Evolutionary conservation across 768 basidiomycete species (phyloP), one percentile per base, ranked within the genome.

Genomic region (Ramaria sp.): DNA sequence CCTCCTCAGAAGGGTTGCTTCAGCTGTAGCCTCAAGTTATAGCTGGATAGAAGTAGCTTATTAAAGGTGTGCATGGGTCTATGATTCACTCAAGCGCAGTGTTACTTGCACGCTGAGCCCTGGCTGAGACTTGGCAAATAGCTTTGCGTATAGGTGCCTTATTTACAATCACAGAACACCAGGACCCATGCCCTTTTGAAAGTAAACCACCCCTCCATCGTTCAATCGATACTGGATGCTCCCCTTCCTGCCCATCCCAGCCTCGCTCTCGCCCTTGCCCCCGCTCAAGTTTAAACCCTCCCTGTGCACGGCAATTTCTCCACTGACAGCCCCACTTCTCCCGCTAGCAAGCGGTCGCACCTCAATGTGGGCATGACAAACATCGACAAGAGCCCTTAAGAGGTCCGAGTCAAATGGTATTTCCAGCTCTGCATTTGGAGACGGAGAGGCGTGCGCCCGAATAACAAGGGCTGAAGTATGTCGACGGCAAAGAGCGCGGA

Each of bases 191-290:
- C 88, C 88, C 59, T 82, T 78, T 57, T 83, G 78, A 63, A 91
- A 91, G 70, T 83, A 90, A 0, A 79, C 69, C 1, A 80, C 78
- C 2, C 82, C 77, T 7, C 71, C 67, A 60, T 90, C 89, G 13
- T 81, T 80, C 59, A 91, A 68, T 48, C 81, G 74, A 66, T 90
- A 91, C 59, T 89, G 87, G 9, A 88, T 59, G 0, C 86, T 85
- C 1, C 71, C 65, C 51, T 71, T 74, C 53, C 87, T 73, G 3
- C 78, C 69, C 38, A 84, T 38, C 20, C 74, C 15, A 74, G 63
- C 34, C 3, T 79, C 74, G 11, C 20, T 33, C 3, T 79, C 74
- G 11, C 20, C 51, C 17, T 17, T 34, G 13, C 4, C 15, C 19
- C 15, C 30, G 22, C 20, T 49, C 11, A 30, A 5, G 5, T 38